Percentiles rank a stretch among this genome's conserved stretches.
phyloP scores from a whole-genome alignment of 2,329 filamentous ascomycete species.

The Epicoccum sorghinum region DNA sequence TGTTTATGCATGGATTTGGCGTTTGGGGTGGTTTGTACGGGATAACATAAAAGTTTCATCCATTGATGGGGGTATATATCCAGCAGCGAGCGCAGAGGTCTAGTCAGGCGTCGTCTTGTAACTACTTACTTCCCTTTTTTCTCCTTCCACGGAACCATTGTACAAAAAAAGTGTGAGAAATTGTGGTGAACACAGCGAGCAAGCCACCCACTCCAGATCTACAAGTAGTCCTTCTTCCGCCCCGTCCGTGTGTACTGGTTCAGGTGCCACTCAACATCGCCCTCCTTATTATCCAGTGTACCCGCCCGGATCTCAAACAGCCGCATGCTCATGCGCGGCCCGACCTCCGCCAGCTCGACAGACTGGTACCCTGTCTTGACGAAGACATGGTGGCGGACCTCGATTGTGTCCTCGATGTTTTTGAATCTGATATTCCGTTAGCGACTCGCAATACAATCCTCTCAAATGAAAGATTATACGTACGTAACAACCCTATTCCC shows the following conservation, averaged over 20 bases:
- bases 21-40: neutral
- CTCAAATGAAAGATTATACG: neutral
- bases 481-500: slow-evolving; percentile 84
- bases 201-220: too few relatives aligned
- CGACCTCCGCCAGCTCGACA: slow-evolving; percentile 58
- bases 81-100: neutral
- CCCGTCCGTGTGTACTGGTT: slow-evolving; percentile 94
- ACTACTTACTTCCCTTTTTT: neutral
- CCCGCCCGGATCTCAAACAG: slow-evolving; percentile 91
- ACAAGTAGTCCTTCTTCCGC: slow-evolving; percentile 91
- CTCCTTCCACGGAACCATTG: neutral
- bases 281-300: slow-evolving; percentile 91
- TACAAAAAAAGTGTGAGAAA: too few relatives aligned
- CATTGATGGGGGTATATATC: slow-evolving; percentile 5
- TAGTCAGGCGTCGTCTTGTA: too few relatives aligned
- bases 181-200: too few relatives aligned
- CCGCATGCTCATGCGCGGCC: slow-evolving; percentile 96
- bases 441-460: too few relatives aligned
- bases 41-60: neutral
- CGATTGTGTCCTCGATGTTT: slow-evolving; percentile 85
- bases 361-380: slow-evolving; percentile 90
- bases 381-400: slow-evolving; percentile 92
- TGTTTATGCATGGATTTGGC: neutral
- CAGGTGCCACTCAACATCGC: slow-evolving; percentile 95
- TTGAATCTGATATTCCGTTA: slow-evolving; percentile 53